Conservation (phyloP, 2,329 filamentous ascomycete species). For the Chaetomium sp. region DNA sequence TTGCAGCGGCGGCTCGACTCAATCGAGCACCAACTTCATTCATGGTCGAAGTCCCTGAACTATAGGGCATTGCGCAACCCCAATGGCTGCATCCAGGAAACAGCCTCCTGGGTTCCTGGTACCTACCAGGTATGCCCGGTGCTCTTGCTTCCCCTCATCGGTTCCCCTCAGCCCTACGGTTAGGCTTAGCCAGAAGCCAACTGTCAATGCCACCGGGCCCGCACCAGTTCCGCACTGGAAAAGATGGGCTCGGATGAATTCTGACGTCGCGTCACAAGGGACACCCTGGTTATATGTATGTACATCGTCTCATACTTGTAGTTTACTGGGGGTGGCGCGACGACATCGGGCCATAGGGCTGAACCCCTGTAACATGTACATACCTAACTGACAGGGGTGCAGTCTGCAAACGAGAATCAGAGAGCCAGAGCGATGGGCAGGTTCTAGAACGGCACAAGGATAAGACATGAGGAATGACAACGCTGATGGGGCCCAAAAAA, state of each 20-base stretch:
- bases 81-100: neutral
- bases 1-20: neutral
- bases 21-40: neutral
- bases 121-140: too few species aligned
- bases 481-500: too few species aligned
- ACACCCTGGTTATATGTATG: neutral
- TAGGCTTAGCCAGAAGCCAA: neutral
- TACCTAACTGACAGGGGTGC: too few species aligned
- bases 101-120: neutral
- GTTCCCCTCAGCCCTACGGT: neutral
- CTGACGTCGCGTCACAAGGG: neutral
- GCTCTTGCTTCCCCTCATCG: too few species aligned
- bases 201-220: too few species aligned
- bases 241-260: too few species aligned
- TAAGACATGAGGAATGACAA: too few species aligned
- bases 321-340: neutral
- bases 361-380: neutral
- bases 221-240: too few species aligned
- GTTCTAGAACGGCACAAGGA: too few species aligned
- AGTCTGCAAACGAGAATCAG: too few species aligned
- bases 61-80: neutral
- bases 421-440: neutral
- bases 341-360: neutral
- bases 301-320: too few species aligned
- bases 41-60: neutral